These are phyloP conservation scores for Bipolaris zeicola DNA, from an alignment of 2,329 filamentous ascomycete species.

Conservation along the genomic window DNA sequence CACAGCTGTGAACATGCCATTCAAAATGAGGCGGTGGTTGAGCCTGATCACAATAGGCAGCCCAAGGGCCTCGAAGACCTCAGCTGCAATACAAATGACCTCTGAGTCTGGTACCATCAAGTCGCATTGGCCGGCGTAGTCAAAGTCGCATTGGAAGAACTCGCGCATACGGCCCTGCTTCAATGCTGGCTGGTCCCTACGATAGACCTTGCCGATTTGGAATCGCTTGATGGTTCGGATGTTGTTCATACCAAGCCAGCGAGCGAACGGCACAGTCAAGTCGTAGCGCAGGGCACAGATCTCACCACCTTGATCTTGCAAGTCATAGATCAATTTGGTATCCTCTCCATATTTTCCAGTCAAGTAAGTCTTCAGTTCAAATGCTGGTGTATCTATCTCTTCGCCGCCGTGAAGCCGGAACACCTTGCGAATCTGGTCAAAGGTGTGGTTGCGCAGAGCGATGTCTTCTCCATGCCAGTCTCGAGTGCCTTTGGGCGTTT, in stretches of 20 bases:
- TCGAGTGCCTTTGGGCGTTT: slow-evolving; percentile 84
- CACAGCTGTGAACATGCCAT: slow-evolving; percentile 84
- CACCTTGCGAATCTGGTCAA: slow-evolving; percentile 20
- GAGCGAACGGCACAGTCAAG: slow-evolving; percentile 84
- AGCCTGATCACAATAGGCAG: slow-evolving; percentile 81
- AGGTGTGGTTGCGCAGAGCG: slow-evolving; percentile 22
- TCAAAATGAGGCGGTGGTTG: slow-evolving; percentile 88
- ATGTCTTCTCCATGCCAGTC: slow-evolving; percentile 59
- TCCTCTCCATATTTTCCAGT: slow-evolving; percentile 90
- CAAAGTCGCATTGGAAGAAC: slow-evolving; percentile 96
- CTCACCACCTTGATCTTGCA: slow-evolving; percentile 84
- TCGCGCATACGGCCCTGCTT: slow-evolving; percentile 90
- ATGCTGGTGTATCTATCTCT: slow-evolving; percentile 61
- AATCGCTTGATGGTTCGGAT: slow-evolving; percentile 86
- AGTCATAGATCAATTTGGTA: slow-evolving; percentile 85
- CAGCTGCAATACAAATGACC: slow-evolving; percentile 76
- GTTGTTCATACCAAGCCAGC: slow-evolving; percentile 89
- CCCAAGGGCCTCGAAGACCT: slow-evolving; percentile 79
- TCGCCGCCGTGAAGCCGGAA: slow-evolving; percentile 26
- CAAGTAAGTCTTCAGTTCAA: slow-evolving; percentile 82
- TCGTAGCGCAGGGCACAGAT: slow-evolving; percentile 83
- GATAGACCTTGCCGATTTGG: slow-evolving; percentile 90
- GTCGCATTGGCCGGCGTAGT: slow-evolving; percentile 85
- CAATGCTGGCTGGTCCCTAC: slow-evolving; percentile 74
- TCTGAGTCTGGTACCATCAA: slow-evolving; percentile 89